Percentiles rank a stretch among this genome's conserved stretches.
Conservation (phyloP, 345 rosid genomes). For the Anastatica hierochuntica region DNA sequence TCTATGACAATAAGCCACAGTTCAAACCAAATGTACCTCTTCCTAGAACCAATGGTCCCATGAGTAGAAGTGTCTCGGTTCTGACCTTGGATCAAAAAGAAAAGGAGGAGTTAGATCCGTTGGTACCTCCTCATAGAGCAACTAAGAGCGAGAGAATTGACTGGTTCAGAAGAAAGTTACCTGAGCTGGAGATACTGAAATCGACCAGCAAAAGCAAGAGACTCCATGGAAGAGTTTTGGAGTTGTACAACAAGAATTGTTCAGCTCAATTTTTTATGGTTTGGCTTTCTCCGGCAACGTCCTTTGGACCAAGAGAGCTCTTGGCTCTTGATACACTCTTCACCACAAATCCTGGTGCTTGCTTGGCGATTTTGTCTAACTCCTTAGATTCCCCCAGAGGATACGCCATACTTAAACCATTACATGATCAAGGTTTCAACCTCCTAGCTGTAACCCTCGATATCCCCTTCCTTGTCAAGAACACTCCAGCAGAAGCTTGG, state of each 20-base stretch:
- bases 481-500: conserved; percentile 65
- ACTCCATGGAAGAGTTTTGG: conserved; percentile 35
- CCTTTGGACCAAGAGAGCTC: conserved; percentile 53
- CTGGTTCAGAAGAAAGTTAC: conserved; percentile 47
- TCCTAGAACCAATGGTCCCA: not conserved
- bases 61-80: not conserved
- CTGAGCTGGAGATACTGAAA: conserved; percentile 37
- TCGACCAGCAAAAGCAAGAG: conserved; percentile 30
- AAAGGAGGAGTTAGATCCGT: conserved; percentile 24
- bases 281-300: conserved; percentile 52
- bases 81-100: not conserved
- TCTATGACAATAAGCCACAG: not conserved
- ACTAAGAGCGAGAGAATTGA: conserved; percentile 40
- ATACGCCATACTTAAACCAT: conserved; percentile 39
- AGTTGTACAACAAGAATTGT: conserved; percentile 37
- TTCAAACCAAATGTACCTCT: conserved; percentile 8
- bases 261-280: conserved; percentile 54
- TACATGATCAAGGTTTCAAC: conserved; percentile 39
- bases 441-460: conserved; percentile 43
- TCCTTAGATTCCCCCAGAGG: conserved; percentile 45
- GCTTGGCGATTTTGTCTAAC: conserved; percentile 49
- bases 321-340: conserved; percentile 48
- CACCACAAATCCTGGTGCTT: conserved; percentile 42
- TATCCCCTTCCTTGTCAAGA: conserved; percentile 39
- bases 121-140: conserved; percentile 39